Conservation (phyloP, 305 asterid genomes). For the Fraxinus angustifolia region DNA sequence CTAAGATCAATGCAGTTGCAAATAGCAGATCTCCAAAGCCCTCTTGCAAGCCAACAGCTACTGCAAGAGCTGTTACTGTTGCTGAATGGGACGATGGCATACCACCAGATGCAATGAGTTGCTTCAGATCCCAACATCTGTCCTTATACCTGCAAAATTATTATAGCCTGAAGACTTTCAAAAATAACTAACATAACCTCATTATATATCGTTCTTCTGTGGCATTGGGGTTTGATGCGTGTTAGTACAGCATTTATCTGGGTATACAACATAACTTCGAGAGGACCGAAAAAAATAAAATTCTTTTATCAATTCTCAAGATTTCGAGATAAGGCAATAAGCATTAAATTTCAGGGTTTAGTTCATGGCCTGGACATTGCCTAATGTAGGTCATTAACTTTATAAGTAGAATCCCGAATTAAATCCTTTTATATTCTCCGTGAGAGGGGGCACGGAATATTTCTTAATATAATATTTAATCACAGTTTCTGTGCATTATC, state of each 20-base stretch:
- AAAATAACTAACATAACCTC: not conserved
- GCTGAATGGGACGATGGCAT: constrained; percentile 99
- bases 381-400: not conserved
- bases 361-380: not conserved
- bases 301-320: not conserved
- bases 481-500: not conserved
- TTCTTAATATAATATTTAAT: not conserved
- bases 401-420: not conserved
- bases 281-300: not conserved
- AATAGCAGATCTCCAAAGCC: constrained; percentile 80
- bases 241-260: not conserved
- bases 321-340: not conserved
- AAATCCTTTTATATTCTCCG: not conserved
- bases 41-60: constrained; percentile 74
- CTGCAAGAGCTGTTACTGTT: constrained; percentile 86
- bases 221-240: not conserved
- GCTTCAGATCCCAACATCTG: constrained; percentile 73
- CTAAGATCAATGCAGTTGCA: constrained; percentile 72
- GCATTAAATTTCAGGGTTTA: not conserved
- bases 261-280: not conserved
- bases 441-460: not conserved
- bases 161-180: constrained; percentile 32
- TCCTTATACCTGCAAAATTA: constrained; percentile 84
- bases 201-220: not conserved
- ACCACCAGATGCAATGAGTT: constrained; percentile 94